Evolutionary conservation across 176 grass and related monocot species (phyloP), one percentile per base, ranked within the genome.

Genomic region (Tillandsia leiboldiana): DNA sequence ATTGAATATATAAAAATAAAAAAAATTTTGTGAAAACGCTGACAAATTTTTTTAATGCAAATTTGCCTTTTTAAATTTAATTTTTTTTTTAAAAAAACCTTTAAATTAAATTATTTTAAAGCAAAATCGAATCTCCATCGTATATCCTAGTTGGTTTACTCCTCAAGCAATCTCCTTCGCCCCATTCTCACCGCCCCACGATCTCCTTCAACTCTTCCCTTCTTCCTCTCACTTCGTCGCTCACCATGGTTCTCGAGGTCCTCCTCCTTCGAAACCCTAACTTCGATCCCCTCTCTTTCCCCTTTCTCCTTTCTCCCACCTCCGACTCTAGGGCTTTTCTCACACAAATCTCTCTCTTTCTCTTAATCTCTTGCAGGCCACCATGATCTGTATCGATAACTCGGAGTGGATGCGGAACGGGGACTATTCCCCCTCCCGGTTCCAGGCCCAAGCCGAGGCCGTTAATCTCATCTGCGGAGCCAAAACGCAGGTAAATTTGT

Each of bases 381-480:
- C 95, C 23, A 99, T 99, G 84, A 99, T 99, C 83, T 93, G 89
- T 75, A 87, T 99, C 63, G 95, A 99, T 74, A 99, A 99, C 69
- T 99, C 95, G 26, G 95, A 99, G 87, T 99, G 95, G 95, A 99
- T 94, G 95, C 79, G 95, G 70, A 99, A 99, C 72, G 95, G 95
- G 73, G 95, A 99, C 70, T 99, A 94, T 71, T 15, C 74, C 58
- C 95, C 95, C 28, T 84, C 80, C 56, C 77, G 95, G n/a, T 90
- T 90, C 74, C 95, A 99, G 69, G 90, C 95, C 63, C 94, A 99
- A 72, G 79, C 89, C 62, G 94, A 99, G 47, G 94, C 94, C 50
- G 72, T 99, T 58, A 99, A 93, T 79, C 90, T 99, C 51, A 90
- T 99, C 51, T 99, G 95, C 63, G 95, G 95, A 18, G 90, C 95